Conservation (phyloP, 345 rosid species). For the Eucalyptus regnans region DNA sequence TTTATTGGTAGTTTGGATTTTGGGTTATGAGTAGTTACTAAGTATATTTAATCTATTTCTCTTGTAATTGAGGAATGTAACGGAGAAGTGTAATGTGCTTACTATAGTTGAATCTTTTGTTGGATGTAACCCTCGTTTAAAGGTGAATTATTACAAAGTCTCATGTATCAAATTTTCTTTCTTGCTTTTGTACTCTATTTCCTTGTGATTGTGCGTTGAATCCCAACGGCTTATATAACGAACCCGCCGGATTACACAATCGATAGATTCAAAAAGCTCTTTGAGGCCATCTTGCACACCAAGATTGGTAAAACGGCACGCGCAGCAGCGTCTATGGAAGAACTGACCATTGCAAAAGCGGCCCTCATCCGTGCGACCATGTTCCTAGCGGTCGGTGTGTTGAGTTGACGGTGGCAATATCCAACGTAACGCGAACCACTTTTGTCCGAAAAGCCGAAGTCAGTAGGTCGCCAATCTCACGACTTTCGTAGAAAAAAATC, state of each 20-base stretch:
- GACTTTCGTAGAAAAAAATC: neutral
- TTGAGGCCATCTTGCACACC: neutral
- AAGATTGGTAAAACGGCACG: neutral
- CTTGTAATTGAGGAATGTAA: too few species aligned
- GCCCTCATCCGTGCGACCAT: neutral
- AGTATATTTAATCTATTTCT: too few species aligned
- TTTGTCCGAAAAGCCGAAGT: neutral
- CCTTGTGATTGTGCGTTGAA: rapidly evolving
- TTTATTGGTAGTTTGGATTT: too few species aligned
- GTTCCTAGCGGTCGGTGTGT: neutral
- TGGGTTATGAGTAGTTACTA: too few species aligned
- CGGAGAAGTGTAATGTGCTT: rapidly evolving
- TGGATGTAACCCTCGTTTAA: too few species aligned
- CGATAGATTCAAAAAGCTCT: neutral
- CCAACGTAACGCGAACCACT: neutral
- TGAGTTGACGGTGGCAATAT: neutral
- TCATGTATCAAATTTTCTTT: too few species aligned
- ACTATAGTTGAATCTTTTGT: too few species aligned
- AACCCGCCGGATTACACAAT: too few species aligned
- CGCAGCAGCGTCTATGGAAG: neutral
- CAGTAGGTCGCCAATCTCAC: neutral
- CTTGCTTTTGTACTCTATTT: too few species aligned
- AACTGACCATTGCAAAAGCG: neutral
- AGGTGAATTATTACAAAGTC: too few species aligned
- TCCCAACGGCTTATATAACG: too few species aligned